These are phyloP conservation scores for Bipolaris cookei DNA, from an alignment of 2,329 filamentous ascomycete genomes.

Conservation along the genomic window DNA sequence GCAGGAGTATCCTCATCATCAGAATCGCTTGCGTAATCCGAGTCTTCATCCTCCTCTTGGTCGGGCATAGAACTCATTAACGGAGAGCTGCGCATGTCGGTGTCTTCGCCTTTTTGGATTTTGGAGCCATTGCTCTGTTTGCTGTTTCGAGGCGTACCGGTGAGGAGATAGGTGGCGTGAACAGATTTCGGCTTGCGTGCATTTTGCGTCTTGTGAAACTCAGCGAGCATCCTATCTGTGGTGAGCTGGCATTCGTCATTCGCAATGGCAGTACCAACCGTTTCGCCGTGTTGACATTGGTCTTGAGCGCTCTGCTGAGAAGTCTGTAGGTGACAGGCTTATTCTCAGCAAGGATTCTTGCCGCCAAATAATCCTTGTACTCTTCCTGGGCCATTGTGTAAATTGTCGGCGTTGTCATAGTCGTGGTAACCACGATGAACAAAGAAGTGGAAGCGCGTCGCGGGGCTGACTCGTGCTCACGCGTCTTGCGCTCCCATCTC, in stretches of 20 bases:
- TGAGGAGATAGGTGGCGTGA: slow-evolving; percentile 92
- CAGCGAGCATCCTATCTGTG: slow-evolving; percentile 74
- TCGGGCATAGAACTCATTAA: slow-evolving; percentile 71
- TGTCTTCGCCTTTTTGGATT: slow-evolving; percentile 66
- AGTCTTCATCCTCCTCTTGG: slow-evolving; percentile 39
- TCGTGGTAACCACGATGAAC: neutral
- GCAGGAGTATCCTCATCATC: slow-evolving; percentile 53
- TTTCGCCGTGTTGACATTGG: slow-evolving; percentile 88
- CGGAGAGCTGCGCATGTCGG: slow-evolving; percentile 69
- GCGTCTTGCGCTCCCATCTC: slow-evolving; percentile 29
- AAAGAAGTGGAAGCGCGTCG: slow-evolving; percentile 25
- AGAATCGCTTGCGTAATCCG: slow-evolving; percentile 22
- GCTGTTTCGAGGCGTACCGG: slow-evolving; percentile 64
- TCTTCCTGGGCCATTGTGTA: slow-evolving; percentile 59
- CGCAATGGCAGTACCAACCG: slow-evolving; percentile 63
- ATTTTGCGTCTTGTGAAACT: slow-evolving; percentile 83
- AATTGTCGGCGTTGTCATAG: slow-evolving; percentile 5
- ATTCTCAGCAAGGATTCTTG: slow-evolving; percentile 76
- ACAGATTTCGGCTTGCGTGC: slow-evolving; percentile 73
- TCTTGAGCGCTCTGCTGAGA: slow-evolving; percentile 79
- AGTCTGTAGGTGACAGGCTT: slow-evolving; percentile 83
- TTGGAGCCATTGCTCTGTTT: slow-evolving; percentile 48
- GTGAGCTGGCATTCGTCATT: slow-evolving; percentile 23
- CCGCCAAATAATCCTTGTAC: slow-evolving; percentile 75
- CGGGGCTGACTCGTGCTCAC: slow-evolving; percentile 37